Evolutionary conservation across 2,329 filamentous ascomycete species (phyloP).

Genomic region (Amesomyces nigricolor): DNA sequence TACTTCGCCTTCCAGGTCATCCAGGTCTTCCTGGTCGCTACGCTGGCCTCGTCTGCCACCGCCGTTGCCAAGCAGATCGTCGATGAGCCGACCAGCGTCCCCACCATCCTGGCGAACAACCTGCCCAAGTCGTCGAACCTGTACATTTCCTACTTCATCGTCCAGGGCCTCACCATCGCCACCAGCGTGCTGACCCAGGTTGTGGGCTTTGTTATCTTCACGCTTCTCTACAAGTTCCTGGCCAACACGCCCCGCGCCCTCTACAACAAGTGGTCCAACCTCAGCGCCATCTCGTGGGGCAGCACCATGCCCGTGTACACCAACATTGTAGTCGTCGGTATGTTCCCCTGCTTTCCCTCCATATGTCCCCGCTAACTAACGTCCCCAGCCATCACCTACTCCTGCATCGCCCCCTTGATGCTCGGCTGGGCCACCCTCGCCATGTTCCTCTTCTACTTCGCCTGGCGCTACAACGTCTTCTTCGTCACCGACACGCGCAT

Average conservation of each 20-base stretch:
- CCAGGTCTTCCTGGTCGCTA: constrained; percentile 86
- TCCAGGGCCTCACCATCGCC: constrained; percentile 80
- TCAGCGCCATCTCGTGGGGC: constrained; percentile 75
- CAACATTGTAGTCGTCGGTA: constrained; percentile 73
- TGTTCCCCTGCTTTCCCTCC: constrained; percentile 30
- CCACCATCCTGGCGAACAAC: constrained; percentile 62
- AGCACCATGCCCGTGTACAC: constrained; percentile 76
- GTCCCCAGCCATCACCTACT: constrained; percentile 67
- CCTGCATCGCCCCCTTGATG: constrained; percentile 79
- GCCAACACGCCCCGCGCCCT: constrained; percentile 74
- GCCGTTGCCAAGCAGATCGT: constrained; percentile 60
- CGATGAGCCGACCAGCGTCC: constrained; percentile 54
- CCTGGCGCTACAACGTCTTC: constrained; percentile 85
- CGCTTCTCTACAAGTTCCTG: constrained; percentile 66
- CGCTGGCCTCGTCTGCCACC: constrained; percentile 73
- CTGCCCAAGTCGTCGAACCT: constrained; percentile 86
- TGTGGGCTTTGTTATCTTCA: constrained; percentile 66
- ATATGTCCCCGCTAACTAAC: constrained; percentile 19
- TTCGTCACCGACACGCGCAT: constrained; percentile 78
- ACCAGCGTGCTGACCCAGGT: constrained; percentile 67
- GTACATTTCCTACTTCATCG: constrained; percentile 90
- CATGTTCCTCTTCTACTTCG: constrained; percentile 74
- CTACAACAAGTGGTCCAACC: constrained; percentile 69
- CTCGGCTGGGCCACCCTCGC: constrained; percentile 76
- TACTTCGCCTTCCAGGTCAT: constrained; percentile 90